Base-by-base conservation (phyloP, 495 filamentous ascomycete species). In the Penicillium longicatenatum region DNA sequence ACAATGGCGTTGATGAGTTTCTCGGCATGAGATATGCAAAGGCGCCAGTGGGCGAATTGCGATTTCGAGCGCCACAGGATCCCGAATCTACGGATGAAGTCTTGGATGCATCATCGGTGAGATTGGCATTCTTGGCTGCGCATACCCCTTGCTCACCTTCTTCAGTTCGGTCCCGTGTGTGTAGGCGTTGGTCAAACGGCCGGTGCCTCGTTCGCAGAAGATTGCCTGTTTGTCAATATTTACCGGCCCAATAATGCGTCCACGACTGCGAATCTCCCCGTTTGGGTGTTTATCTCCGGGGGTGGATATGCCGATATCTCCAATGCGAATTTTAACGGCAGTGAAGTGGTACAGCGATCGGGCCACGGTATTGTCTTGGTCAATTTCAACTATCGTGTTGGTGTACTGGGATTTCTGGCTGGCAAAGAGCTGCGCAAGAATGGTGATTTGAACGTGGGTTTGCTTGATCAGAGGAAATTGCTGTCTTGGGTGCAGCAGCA, bases 301-400 rank as follows among this genome's bases (percentile, higher is more conserved):
- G 89, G 89, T 17, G 88, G 87, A 24, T 91, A 89, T 61, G 83
- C 80, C 4, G 48, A 63, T 2, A 79, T 85, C 63, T 70, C 79
- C 48, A 89, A 89, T 65, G 75, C 80, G 1, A 88, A 90, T 69
- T 84, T 79, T 69, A 84, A 91, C 59, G 87, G 84, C 2, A 82
- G 74, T 6, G 69, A 75, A 7, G 78, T 90, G 0, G 77, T 91
- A 4, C 45, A 75, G 43, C 76, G 79, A 30, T 84, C 83, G 0
- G 78, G 74, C 1, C 59, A 68, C 24, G 60, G 62, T 9, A 80
- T 91, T 45, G 74, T 93, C 7, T 74, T 90, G 35, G 84, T 93
- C 7, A 87, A 83, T 57, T 85, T 91, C 72, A 92, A 91, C 62
- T 91, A 91, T 61, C 84, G 89, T 1, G 86, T 91, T n/a, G 87